Evolutionary conservation across 805 yeast species (phyloP).

Genomic region (Pichia eremophila): DNA sequence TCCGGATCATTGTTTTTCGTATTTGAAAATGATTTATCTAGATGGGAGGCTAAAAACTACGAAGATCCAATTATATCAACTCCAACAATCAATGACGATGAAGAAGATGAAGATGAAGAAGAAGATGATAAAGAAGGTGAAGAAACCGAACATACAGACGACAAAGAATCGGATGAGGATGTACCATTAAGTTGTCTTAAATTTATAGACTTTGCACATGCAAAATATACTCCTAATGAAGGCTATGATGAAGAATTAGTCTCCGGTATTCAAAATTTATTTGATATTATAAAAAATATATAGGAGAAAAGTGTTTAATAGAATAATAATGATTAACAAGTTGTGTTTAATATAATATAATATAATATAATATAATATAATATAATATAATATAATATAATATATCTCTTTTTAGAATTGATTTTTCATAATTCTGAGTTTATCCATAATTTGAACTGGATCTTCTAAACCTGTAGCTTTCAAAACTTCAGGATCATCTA

Average conservation of each 20-base stretch:
- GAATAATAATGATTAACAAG: no score
- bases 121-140: conserved; percentile 22
- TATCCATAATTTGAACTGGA: conserved; percentile 54
- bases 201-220: conserved; percentile 88
- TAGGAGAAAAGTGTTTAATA: neutral
- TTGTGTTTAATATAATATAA: no score
- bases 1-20: conserved; percentile 69
- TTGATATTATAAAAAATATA: conserved; percentile 31
- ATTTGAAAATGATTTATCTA: conserved; percentile 54
- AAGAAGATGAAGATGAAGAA: conserved; percentile 22
- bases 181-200: conserved; percentile 47
- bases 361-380: no score
- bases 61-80: conserved; percentile 30
- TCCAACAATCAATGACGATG: conserved; percentile 26
- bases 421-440: conserved; percentile 72
- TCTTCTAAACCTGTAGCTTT: conserved; percentile 45
- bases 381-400: no score
- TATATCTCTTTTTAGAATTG: conserved; percentile 29
- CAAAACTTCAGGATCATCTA: conserved; percentile 54
- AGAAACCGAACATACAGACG: conserved; percentile 21
- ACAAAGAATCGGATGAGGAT: conserved; percentile 23
- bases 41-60: conserved; percentile 39
- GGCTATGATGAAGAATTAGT: conserved; percentile 68
- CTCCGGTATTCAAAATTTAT: conserved; percentile 58
- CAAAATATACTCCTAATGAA: conserved; percentile 48